phyloP scores from a whole-genome alignment of 176 grass and related monocot genomes.

The Chloris gayana region DNA sequence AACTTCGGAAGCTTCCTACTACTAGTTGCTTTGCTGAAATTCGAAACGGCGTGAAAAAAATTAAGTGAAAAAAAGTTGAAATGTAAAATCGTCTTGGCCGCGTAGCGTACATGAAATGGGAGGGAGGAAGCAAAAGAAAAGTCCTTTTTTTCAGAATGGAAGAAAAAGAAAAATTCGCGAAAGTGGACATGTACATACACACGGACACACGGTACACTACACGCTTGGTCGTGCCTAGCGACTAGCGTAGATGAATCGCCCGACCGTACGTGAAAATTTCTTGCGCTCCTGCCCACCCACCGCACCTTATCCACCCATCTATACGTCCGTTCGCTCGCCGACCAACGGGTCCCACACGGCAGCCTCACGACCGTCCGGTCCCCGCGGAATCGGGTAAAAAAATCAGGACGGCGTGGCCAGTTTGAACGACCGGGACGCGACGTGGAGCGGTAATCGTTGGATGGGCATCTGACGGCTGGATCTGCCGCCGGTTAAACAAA shows the following conservation, averaged over 20 bases:
- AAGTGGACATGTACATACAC: no score
- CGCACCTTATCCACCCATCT: neutral
- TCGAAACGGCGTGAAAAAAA: neutral
- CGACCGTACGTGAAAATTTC: neutral
- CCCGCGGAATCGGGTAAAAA: neutral
- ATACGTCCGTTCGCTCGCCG: neutral
- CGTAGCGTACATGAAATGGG: no score
- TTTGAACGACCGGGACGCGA: neutral
- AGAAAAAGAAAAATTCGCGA: no score
- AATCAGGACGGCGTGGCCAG: neutral
- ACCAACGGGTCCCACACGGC: neutral
- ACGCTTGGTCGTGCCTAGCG: no score
- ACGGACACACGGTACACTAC: no score
- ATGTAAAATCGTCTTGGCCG: no score
- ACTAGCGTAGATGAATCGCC: no score
- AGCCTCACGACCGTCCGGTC: neutral
- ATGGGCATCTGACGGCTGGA: neutral
- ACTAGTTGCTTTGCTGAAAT: neutral
- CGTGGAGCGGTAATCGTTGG: rapidly evolving
- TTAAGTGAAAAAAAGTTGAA: no score
- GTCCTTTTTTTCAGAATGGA: no score
- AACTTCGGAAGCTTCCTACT: neutral
- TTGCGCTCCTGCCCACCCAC: no score
- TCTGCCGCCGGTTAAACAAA: neutral
- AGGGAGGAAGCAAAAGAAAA: no score